Evolutionary conservation across 495 filamentous ascomycete species (phyloP).

Genomic region (Xylaria curta): DNA sequence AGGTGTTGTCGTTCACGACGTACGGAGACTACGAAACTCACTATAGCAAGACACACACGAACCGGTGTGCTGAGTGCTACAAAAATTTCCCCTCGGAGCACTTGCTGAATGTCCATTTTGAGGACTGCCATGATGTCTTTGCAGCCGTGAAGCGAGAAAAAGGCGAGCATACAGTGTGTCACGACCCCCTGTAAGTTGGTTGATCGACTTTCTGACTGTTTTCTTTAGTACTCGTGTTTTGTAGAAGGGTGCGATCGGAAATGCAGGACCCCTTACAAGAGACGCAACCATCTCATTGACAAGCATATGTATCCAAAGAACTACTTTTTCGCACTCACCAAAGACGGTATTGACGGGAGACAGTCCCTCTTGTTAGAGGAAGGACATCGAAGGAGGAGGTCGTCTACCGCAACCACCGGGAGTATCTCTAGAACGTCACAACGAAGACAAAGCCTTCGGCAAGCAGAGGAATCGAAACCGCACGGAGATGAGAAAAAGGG

Average conservation of each 20-base stretch:
- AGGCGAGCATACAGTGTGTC: conserved; percentile 87
- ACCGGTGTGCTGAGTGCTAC: conserved; percentile 81
- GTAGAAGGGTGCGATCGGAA: conserved; percentile 86
- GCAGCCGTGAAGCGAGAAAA: conserved; percentile 70
- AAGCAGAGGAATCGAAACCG: conserved; percentile 29
- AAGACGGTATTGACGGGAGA: conserved; percentile 85
- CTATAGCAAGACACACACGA: conserved; percentile 79
- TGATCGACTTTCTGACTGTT: conserved; percentile 26
- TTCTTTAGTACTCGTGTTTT: conserved; percentile 79
- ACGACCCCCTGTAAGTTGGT: background rate
- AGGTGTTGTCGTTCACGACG: conserved; percentile 69
- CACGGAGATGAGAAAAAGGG: conserved; percentile 21
- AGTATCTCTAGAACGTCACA: conserved; percentile 35
- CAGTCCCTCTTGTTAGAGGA: conserved; percentile 72
- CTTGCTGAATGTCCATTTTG: conserved; percentile 83
- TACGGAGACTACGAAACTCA: conserved; percentile 89
- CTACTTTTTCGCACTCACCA: conserved; percentile 89
- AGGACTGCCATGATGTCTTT: conserved; percentile 89
- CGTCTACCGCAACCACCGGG: conserved; percentile 43
- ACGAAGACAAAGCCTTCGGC: conserved; percentile 35
- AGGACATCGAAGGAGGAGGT: conserved; percentile 58
- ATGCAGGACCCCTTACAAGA: conserved; percentile 83
- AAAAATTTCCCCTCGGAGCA: conserved; percentile 77
- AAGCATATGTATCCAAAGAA: conserved; percentile 93
- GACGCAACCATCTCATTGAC: conserved; percentile 85